phyloP scores from a whole-genome alignment of 306 rosid genomes.

The Medicago ruthenica region DNA sequence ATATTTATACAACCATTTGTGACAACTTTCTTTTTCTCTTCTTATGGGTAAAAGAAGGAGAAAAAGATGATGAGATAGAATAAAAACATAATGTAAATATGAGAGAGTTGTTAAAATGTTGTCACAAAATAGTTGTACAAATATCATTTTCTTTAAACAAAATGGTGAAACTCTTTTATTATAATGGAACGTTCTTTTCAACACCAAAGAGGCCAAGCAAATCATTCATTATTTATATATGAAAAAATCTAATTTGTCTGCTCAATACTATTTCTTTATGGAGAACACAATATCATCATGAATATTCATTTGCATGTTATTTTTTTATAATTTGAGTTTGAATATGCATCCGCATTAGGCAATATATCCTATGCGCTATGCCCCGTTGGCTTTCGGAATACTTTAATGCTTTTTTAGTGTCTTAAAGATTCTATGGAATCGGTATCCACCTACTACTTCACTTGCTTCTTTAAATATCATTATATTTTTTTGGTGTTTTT shows the following conservation, averaged over 20 bases:
- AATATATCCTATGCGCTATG: background rate
- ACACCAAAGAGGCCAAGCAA: background rate
- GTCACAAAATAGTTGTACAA: too few species aligned
- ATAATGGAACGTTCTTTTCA: background rate
- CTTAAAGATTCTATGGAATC: constrained; percentile 45
- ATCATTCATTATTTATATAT: background rate
- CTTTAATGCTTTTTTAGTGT: constrained; percentile 14
- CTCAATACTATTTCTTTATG: background rate
- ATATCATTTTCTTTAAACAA: too few species aligned
- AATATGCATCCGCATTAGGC: constrained; percentile 25
- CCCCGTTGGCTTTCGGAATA: background rate
- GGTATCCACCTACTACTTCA: constrained; percentile 14
- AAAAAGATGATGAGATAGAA: too few species aligned
- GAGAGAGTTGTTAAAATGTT: too few species aligned
- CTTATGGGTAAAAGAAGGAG: too few species aligned
- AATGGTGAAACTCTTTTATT: background rate
- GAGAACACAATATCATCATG: background rate
- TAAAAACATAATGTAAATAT: too few species aligned
- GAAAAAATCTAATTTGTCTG: background rate
- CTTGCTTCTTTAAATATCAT: too few species aligned
- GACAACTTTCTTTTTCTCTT: too few species aligned
- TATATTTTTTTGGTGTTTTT: too few species aligned
- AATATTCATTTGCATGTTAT: constrained; percentile 20
- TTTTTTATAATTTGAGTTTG: constrained; percentile 1
- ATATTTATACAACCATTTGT: too few species aligned